These are phyloP conservation scores for Acorus gramineus DNA, from an alignment of 106 monocot genomes.

Conservation along the genomic window DNA sequence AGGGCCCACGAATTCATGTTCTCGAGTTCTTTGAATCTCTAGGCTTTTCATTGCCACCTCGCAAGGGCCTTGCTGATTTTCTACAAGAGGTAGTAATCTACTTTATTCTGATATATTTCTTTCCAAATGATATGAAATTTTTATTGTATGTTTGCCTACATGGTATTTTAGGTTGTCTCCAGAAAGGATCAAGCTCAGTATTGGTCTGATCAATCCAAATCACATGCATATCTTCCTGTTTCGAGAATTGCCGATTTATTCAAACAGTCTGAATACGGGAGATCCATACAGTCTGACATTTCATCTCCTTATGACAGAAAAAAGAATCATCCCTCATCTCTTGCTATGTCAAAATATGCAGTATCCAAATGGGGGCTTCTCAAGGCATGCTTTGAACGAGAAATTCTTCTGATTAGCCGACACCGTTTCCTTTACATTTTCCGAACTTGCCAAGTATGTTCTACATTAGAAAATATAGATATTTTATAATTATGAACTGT, in stretches of 20 bases:
- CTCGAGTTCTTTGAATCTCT: constrained; percentile 38
- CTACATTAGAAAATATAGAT: not conserved
- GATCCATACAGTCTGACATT: constrained; percentile 11
- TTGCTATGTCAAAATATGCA: constrained; percentile 29
- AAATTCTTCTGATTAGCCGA: constrained; percentile 31
- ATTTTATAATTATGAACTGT: not conserved
- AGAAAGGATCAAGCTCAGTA: constrained; percentile 51
- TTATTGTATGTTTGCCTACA: not conserved
- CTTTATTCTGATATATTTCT: not conserved
- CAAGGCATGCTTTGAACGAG: constrained; percentile 32
- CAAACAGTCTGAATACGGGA: constrained; percentile 27
- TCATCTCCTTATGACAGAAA: constrained; percentile 7
- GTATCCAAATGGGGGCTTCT: constrained; percentile 23
- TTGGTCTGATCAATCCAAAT: constrained; percentile 28
- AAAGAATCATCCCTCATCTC: constrained; percentile 12
- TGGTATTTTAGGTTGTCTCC: constrained; percentile 35
- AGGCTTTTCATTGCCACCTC: constrained; percentile 41
- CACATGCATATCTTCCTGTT: constrained; percentile 23
- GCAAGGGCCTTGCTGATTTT: constrained; percentile 53
- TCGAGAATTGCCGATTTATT: constrained; percentile 19
- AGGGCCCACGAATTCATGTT: constrained; percentile 37
- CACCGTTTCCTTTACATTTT: constrained; percentile 42
- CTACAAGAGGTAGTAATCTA: constrained; percentile 45
- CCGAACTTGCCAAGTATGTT: constrained; percentile 34
- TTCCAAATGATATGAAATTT: not conserved